These are phyloP conservation scores for Neckera pumila DNA, from an alignment of 225 moss, liverwort and hornwort genomes.

Conservation along the genomic window DNA sequence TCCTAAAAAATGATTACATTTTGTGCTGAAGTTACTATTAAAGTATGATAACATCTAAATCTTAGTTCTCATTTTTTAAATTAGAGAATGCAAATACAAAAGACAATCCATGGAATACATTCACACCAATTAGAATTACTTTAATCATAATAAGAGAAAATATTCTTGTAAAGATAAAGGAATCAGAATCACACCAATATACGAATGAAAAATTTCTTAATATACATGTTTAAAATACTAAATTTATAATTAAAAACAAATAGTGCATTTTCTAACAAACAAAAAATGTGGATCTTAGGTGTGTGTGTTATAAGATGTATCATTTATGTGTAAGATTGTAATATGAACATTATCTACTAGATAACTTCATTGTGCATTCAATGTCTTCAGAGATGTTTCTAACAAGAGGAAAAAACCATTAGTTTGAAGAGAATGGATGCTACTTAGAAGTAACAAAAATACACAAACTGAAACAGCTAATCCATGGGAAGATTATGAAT, in stretches of 20 bases:
- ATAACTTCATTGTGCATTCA: not conserved
- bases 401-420: not conserved
- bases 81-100: no score
- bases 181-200: no score
- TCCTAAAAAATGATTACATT: no score
- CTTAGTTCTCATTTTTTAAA: no score
- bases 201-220: not conserved
- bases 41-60: no score
- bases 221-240: not conserved
- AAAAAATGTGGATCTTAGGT: not conserved
- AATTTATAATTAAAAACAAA: not conserved
- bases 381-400: rapidly evolving
- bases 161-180: no score
- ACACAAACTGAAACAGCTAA: not conserved
- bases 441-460: not conserved
- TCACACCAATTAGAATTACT: no score
- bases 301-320: not conserved
- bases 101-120: no score
- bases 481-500: no score
- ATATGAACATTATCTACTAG: not conserved
- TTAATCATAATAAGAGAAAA: no score
- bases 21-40: no score
- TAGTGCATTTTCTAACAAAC: no score
- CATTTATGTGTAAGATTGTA: not conserved
- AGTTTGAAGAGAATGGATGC: not conserved